A percentile compares a stretch with the other conserved stretches of the same genome.
Evolutionary conservation across 2,329 filamentous ascomycete species (phyloP).

Genomic region (Biscogniauxia mediterranea): DNA sequence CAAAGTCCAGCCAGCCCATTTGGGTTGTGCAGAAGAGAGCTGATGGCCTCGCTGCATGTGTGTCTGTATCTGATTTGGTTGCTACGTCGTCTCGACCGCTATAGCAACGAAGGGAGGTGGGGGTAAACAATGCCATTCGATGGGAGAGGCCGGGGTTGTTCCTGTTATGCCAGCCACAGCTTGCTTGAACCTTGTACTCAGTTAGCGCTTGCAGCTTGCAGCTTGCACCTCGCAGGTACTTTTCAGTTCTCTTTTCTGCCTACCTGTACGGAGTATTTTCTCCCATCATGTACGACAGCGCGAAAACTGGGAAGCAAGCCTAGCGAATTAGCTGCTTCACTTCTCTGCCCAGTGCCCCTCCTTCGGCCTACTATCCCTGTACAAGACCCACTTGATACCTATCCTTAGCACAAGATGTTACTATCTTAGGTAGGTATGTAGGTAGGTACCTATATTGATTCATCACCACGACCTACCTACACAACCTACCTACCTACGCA

Average conservation of each 20-base stretch:
- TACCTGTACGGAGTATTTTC: no score
- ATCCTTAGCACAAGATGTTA: no score
- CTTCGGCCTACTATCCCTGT: constrained; percentile 2
- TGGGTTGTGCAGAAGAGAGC: neutral
- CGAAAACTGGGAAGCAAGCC: constrained; percentile 1
- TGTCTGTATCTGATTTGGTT: constrained; percentile 5
- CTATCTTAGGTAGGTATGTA: no score
- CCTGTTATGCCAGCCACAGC: neutral
- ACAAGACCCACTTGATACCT: constrained; percentile 1
- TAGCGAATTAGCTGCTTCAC: neutral
- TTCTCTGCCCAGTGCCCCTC: neutral
- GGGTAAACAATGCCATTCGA: constrained; percentile 29
- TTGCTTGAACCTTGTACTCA: neutral
- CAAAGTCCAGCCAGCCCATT: neutral
- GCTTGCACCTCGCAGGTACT: neutral
- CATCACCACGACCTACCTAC: no score
- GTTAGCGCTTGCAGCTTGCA: neutral
- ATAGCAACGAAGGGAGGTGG: constrained; percentile 27
- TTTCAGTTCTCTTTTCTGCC: no score
- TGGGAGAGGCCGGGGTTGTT: neutral
- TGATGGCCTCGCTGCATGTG: neutral
- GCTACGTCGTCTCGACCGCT: constrained; percentile 14
- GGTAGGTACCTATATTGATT: no score
- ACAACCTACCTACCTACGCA: no score
- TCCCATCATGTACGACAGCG: no score